Conservation (phyloP, 2,329 filamentous ascomycete genomes). For the Emmonsiellopsis sp. region DNA sequence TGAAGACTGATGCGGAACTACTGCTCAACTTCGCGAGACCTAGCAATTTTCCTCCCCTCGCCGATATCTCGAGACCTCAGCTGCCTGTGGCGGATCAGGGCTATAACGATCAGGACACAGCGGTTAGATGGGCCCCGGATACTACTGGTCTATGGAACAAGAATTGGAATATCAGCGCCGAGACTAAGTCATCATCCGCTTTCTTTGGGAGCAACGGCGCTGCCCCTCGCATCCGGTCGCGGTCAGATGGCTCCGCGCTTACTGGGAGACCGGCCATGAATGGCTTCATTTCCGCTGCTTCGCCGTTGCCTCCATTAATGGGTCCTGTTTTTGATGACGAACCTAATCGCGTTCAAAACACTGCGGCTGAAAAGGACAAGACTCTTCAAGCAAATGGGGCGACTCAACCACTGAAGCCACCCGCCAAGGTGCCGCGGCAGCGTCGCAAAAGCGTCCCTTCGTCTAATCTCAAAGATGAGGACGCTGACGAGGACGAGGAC, state of each 20-base stretch:
- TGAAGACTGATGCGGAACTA: slow-evolving; percentile 40
- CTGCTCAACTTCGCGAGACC: slow-evolving; percentile 37
- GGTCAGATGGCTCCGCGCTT: slow-evolving; percentile 33
- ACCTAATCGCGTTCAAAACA: neutral
- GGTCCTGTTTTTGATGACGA: slow-evolving; percentile 10
- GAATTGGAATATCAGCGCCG: slow-evolving; percentile 1
- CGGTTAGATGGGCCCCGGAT: slow-evolving; percentile 1
- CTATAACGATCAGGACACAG: slow-evolving; percentile 18
- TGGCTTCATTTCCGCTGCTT: slow-evolving; percentile 11
- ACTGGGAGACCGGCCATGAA: slow-evolving; percentile 27
- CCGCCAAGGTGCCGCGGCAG: neutral
- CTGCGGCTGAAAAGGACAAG: neutral
- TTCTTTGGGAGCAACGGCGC: slow-evolving; percentile 10
- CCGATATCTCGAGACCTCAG: slow-evolving; percentile 4
- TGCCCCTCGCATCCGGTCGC: slow-evolving; percentile 29
- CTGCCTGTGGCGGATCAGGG: slow-evolving; percentile 19
- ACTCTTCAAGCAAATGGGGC: neutral
- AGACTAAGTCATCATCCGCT: slow-evolving; percentile 1
- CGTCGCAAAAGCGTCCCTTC: slow-evolving; percentile 2
- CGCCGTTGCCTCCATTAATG: slow-evolving; percentile 1
- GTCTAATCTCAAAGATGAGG: neutral
- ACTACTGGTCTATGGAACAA: neutral
- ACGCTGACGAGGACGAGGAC: slow-evolving; percentile 5
- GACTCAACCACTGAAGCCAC: neutral
- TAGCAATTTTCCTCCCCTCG: slow-evolving; percentile 21